phyloP scores from a whole-genome alignment of 306 rosid genomes.

The Cicer pinnatifidum region DNA sequence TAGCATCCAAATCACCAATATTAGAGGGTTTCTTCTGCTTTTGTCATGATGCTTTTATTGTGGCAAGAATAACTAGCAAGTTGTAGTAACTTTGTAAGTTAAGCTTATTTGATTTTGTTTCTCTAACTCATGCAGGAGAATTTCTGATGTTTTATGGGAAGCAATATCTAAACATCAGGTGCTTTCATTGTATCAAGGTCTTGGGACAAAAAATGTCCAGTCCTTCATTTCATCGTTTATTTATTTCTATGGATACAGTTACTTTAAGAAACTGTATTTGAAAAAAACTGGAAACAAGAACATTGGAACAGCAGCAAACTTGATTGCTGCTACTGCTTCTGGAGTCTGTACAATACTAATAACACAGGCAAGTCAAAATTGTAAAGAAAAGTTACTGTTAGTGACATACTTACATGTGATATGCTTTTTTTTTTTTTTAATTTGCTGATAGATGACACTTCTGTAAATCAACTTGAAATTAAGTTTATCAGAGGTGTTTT shows the following conservation, averaged over 20 bases:
- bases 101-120: constrained; percentile 32
- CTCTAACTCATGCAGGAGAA: constrained; percentile 65
- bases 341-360: constrained; percentile 82
- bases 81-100: constrained; percentile 11
- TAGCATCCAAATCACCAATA: constrained; percentile 15
- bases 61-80: constrained; percentile 9
- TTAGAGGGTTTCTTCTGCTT: constrained; percentile 18
- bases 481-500: not conserved
- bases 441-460: not conserved
- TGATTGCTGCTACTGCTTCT: constrained; percentile 81
- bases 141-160: constrained; percentile 94
- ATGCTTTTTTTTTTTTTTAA: not conserved
- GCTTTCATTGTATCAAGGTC: constrained; percentile 90
- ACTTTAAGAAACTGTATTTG: constrained; percentile 78
- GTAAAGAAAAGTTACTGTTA: constrained; percentile 1
- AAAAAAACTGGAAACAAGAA: constrained; percentile 68
- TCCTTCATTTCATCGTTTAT: constrained; percentile 77
- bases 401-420: constrained; percentile 11
- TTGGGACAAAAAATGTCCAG: constrained; percentile 87
- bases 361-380: constrained; percentile 63
- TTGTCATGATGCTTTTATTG: constrained; percentile 10
- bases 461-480: not conserved
- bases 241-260: constrained; percentile 96
- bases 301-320: constrained; percentile 81
- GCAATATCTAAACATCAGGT: constrained; percentile 76